Base-by-base conservation (phyloP, 371 early-diverging fungal genomes). In the Circinella minor region DNA sequence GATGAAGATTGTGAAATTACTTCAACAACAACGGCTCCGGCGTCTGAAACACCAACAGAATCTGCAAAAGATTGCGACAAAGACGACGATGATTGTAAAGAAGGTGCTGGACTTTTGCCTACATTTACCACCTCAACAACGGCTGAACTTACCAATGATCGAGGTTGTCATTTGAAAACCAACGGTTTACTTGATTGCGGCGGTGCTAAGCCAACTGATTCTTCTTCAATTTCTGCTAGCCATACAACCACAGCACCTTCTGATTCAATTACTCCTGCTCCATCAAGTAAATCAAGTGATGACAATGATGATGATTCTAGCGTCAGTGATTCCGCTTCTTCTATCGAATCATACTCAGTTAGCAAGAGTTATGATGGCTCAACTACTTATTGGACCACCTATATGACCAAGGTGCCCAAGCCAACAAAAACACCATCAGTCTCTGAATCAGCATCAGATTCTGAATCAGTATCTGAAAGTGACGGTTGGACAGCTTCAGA, bases 291-390 rank as follows among this genome's bases (percentile, higher is more conserved):
- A 15, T 47, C 14, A 3, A 27, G 18, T 27, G 43, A 47, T 20
- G 18, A 43, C n/a, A 11, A n/a, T 9, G 18, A 18, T 17, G 7
- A 51, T 51, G 27, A 27, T 27, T 27, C 27, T 27, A 2, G 27
- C 27, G n/a, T n/a, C n/a, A n/a, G n/a, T n/a, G n/a, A n/a, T n/a
- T n/a, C n/a, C n/a, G 27, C 27, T 27, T 27, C 27, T 27, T 51
- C 15, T 8, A 47, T 20, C 4, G 36, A 55, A 20, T 37, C 66
- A 4, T 36, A 38, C 4, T 20, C 27, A 18, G 47, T 57, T 48
- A 66, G 66, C 57, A 46, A 66, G 43, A 66, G 57, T 43, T 39
- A 66, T 34, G 36, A 55, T 66, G 66, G 46, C 13, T 36, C 36
- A n/a, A 55, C 57, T 34, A 57, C 57, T 5, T 57, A 27, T 57